Evolutionary conservation across 768 basidiomycete genomes (phyloP), one percentile per base, ranked within the genome.

Genomic region (Rubroboletus satanas): DNA sequence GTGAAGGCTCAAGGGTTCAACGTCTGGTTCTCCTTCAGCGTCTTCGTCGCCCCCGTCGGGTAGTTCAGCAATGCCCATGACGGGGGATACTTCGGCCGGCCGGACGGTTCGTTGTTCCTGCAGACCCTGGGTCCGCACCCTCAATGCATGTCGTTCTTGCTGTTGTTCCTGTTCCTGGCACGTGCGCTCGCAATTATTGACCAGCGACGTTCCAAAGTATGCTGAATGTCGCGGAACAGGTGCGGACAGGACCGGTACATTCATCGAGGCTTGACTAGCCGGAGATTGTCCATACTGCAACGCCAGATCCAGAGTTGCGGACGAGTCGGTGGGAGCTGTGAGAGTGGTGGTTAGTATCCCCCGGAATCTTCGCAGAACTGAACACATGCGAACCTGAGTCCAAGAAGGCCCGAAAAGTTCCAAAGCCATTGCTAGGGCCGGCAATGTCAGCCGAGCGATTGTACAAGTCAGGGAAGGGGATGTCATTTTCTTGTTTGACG

Each of bases 161-260:
- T 70, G 67, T 10, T 61, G 71, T 73, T 71, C 71, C 67, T 71
- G 70, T 69, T 72, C 69, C 71, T 71, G 69, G 51, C 71, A 71
- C 65, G 70, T 73, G 67, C 70, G 69, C 54, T 71, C 69, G 60
- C 70, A 71, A 57, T 60, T 63, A 59, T 56, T 60, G 61, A 71
- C 59, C 10, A 71, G 52, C 36, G 69, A 72, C 4, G 67, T 37
- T 26, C 51, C 69, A 60, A 66, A 68, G 57, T 71, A 71, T 0
- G 66, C 51, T 37, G 69, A 69, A 61, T 71, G 70, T 47, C 70
- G 65, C 21, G 70, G 71, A 53, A 71, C 64, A 53, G 70, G 70
- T 42, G 70, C 70, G 26, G 70, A 65, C 21, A 72, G 42, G 21
- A 60, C 56, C 2, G 70, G 67, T 11, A 55, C 39, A 10, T 37